Evolutionary conservation across 2,329 filamentous ascomycete species (phyloP), one percentile per base, ranked within the genome.

Genomic region (Cladosporium oxysporum): DNA sequence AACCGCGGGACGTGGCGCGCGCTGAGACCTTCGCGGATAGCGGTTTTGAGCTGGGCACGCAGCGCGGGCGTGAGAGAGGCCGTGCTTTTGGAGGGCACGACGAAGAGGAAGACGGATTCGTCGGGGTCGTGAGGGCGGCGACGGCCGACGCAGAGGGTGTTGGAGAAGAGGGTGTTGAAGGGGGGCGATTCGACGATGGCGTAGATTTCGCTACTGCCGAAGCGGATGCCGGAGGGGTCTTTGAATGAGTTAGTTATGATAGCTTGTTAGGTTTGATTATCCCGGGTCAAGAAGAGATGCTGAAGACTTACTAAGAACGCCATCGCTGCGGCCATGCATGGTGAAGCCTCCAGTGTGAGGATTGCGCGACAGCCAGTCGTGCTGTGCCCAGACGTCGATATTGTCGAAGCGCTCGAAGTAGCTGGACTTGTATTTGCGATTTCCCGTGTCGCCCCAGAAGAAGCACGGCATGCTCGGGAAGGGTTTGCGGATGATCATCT

Each of bases 151-250:
- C 79, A 81, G 12, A 80, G 72, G 29, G 72, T 77, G 64, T 80
- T 77, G 47, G 73, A 73, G 61, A 81, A 75, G 41, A 72, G 49
- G n/a, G 63, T 61, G 64, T 76, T 79, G 67, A 80, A 78, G 1
- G 75, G 71, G 1, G 78, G 74, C 3, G 76, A 75, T 68, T 83
- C 81, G n/a, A 79, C 77, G 55, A 84, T 78, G n/a, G 77, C 74
- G 72, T 84, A 83, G 62, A 83, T 81, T 69, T 83, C 81, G 1
- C 76, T 75, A 12, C 75, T 78, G 23, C 82, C 82, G 62, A 83
- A 83, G 29, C 81, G 78, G 64, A 83, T 80, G 7, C 82, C 81
- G 14, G 77, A 78, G 1, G 81, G 81, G 67, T 83, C 72, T 74
- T 53, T 8, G 33, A 33, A 47, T 49, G n/a, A 47, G 62, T 62